Base-by-base conservation (phyloP, 2,329 filamentous ascomycete species). In the Aureobasidium sp. region DNA sequence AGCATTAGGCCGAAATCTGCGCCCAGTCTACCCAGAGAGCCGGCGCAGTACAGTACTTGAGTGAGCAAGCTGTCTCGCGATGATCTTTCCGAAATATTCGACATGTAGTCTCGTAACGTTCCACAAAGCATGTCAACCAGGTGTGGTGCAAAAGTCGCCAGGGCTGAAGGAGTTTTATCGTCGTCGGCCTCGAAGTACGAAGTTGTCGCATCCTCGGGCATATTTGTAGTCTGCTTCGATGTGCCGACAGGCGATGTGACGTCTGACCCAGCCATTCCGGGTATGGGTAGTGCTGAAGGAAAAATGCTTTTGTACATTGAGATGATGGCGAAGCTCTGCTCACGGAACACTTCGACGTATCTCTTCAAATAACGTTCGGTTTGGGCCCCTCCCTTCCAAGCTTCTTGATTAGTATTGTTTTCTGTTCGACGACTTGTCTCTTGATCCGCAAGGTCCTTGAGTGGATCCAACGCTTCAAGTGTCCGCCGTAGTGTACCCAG, bases 321-420 rank as follows among this genome's bases (percentile, higher is more conserved):
- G 33, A 98, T 90, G 67, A 98, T 97, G 50, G 91, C 93, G 77
- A 99, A 99, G 76, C 93, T 97, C 79, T 99, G 96, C 79, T 99
- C 96, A 61, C 96, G 92, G 77, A 98, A 98, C 33, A 99, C 94
- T 76, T 99, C 96, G 72, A 99, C 93, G 78, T 97, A 99, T 55
- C 95, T 88, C 78, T 98, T 99, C 50, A 99, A 82, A 73, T 94
- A 99, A 60, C 94, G 88, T 78, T 98, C 96, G 1, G 95, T 98
- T 77, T 98, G 96, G 74, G 97, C 94, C 0, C 95, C 95, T 87
- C 88, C 87, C 87, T 92, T 42, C 79, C 73, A 71, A 25, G 67
- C 59, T 43, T 67, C 33, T n/a, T 60, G 27, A 8, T 40, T 45
- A 8, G 48, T 15, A 64, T 86, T 82, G 59, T 67, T 56, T 53